phyloP scores from a whole-genome alignment of 2,329 filamentous ascomycete species.

The Karstenula rhodostoma region DNA sequence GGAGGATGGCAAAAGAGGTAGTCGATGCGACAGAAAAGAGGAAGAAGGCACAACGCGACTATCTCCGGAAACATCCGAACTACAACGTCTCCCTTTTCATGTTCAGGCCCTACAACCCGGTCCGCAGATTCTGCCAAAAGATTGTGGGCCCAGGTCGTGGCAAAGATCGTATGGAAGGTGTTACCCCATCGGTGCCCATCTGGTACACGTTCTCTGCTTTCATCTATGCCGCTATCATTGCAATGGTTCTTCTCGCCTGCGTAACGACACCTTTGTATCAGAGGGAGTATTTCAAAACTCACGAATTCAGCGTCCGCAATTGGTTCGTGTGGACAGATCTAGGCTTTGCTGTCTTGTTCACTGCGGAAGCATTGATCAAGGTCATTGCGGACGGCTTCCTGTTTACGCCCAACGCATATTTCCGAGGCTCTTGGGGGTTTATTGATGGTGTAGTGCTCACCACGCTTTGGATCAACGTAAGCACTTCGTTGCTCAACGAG shows the following conservation, averaged over 20 bases:
- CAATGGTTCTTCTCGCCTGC: conserved; percentile 97
- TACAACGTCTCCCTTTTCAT: conserved; percentile 95
- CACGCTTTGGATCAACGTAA: conserved; percentile 94
- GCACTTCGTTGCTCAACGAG: conserved; percentile 81
- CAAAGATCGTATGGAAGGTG: conserved; percentile 83
- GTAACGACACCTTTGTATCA: conserved; percentile 95
- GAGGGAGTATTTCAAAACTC: conserved; percentile 77
- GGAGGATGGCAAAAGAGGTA: conserved; percentile 88
- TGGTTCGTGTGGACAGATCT: conserved; percentile 98
- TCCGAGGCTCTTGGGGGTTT: conserved; percentile 94
- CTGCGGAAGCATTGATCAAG: conserved; percentile 86
- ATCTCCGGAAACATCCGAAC: conserved; percentile 81
- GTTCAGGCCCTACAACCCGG: conserved; percentile 78
- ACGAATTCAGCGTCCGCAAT: conserved; percentile 69
- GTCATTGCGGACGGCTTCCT: conserved; percentile 94
- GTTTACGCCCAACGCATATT: conserved; percentile 97
- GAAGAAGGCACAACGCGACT: conserved; percentile 89
- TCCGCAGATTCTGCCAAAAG: conserved; percentile 84
- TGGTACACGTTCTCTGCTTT: conserved; percentile 96
- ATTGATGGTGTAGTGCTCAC: conserved; percentile 92
- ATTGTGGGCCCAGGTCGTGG: conserved; percentile 93
- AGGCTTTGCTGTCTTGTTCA: conserved; percentile 87
- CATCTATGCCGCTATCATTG: conserved; percentile 91
- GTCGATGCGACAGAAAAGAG: conserved; percentile 83
- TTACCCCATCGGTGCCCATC: conserved; percentile 84